These are phyloP conservation scores for Gossypium thurberi DNA, from an alignment of 345 rosid species.

Conservation along the genomic window DNA sequence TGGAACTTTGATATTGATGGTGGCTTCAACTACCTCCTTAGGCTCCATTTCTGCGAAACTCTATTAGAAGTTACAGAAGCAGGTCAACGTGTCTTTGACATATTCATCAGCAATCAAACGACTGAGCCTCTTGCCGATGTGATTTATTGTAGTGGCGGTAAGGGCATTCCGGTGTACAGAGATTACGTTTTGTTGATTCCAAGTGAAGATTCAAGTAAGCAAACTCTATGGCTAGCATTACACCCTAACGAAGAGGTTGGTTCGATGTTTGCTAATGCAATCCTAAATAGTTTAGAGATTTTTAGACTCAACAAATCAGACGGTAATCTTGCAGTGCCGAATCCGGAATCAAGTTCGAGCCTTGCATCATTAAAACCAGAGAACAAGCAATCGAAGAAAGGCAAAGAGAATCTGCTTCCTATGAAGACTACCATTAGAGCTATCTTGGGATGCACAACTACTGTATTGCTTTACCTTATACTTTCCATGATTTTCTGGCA, in stretches of 20 bases:
- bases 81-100: constrained; percentile 14
- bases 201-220: neutral
- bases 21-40: constrained; percentile 30
- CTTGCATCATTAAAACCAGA: neutral
- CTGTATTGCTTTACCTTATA: neutral
- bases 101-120: constrained; percentile 19
- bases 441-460: neutral
- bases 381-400: neutral
- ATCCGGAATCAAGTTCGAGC: constrained; percentile 17
- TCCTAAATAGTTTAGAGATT: constrained; percentile 34
- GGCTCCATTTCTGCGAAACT: constrained; percentile 45
- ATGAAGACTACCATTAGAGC: neutral
- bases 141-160: constrained; percentile 18
- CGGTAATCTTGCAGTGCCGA: constrained; percentile 29
- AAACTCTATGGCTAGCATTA: constrained; percentile 19
- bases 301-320: constrained; percentile 18
- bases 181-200: constrained; percentile 19
- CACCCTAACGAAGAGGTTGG: constrained; percentile 3
- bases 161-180: constrained; percentile 17
- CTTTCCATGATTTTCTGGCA: neutral
- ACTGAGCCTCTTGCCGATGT: constrained; percentile 14
- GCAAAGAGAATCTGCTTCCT: too few relatives aligned
- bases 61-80: neutral
- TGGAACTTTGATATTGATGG: constrained; percentile 18
- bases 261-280: constrained; percentile 23